A percentile compares a stretch with the other conserved stretches of the same genome.
phyloP scores from a whole-genome alignment of 768 basidiomycete genomes.

The Rhodotorula kratochvilovae region DNA sequence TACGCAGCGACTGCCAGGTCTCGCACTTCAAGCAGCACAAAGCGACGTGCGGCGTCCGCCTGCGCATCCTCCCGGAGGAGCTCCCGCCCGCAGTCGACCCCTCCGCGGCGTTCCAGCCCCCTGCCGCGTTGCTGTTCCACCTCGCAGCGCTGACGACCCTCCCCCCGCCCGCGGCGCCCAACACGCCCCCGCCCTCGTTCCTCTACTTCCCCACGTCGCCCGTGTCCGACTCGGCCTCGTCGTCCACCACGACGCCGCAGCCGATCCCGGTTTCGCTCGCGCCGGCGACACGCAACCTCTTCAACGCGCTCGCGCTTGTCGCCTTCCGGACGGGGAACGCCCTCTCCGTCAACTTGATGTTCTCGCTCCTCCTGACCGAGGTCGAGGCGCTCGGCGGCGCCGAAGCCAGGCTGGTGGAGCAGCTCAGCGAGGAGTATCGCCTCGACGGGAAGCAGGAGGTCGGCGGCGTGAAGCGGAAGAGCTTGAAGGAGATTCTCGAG shows the following conservation, averaged over 20 bases:
- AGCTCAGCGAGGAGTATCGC: slow-evolving; percentile 26
- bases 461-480: neutral
- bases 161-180: slow-evolving; percentile 1
- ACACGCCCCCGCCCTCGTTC: neutral
- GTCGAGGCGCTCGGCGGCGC: slow-evolving; percentile 18
- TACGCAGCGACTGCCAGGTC: slow-evolving; percentile 5
- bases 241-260: neutral
- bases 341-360: slow-evolving; percentile 28
- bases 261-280: slow-evolving; percentile 28
- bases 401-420: slow-evolving; percentile 14
- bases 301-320: slow-evolving; percentile 7
- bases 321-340: slow-evolving; percentile 4
- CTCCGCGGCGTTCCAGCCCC: neutral
- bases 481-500: slow-evolving; percentile 2
- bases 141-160: slow-evolving; percentile 25
- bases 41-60: neutral
- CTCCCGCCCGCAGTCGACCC: neutral
- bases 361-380: slow-evolving; percentile 19
- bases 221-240: neutral
- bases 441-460: neutral
- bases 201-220: slow-evolving; percentile 24
- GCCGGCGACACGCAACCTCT: slow-evolving; percentile 8
- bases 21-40: neutral
- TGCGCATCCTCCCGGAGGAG: neutral
- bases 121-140: slow-evolving; percentile 20